phyloP scores from a whole-genome alignment of 1,284 basidiomycete genomes.

The Rhodotorula sp. region DNA sequence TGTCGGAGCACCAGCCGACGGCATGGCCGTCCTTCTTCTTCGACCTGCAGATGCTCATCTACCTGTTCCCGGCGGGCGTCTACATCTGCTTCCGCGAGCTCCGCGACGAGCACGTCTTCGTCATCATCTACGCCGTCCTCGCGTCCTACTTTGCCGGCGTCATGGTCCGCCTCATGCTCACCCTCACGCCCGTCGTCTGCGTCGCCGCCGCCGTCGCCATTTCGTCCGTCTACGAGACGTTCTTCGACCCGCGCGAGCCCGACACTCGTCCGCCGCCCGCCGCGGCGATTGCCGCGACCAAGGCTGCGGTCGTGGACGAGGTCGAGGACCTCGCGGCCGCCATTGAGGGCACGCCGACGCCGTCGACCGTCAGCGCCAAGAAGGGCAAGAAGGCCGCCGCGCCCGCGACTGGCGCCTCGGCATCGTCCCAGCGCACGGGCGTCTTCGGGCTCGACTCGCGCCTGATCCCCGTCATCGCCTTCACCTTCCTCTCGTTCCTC shows the following conservation, averaged over 20 bases:
- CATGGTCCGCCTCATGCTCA: constrained; percentile 96
- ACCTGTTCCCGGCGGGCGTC: constrained; percentile 96
- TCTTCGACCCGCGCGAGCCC: constrained; percentile 65
- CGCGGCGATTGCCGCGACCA: not conserved
- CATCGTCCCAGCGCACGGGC: constrained; percentile 54
- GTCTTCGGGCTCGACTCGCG: constrained; percentile 86
- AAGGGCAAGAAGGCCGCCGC: constrained; percentile 63
- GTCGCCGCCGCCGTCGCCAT: constrained; percentile 88
- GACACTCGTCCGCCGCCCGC: constrained; percentile 47
- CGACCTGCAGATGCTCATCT: constrained; percentile 96
- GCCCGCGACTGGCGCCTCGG: constrained; percentile 43
- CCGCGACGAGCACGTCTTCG: constrained; percentile 95
- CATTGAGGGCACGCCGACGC: constrained; percentile 44
- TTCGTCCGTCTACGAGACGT: constrained; percentile 84
- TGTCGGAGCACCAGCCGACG: constrained; percentile 99
- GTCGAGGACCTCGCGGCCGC: constrained; percentile 51
- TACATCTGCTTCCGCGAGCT: constrained; percentile 90
- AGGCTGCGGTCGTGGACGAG: constrained; percentile 43
- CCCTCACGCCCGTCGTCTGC: constrained; percentile 88
- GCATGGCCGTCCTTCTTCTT: constrained; percentile 99
- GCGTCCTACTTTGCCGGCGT: constrained; percentile 98
- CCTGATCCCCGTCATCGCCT: constrained; percentile 70
- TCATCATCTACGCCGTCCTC: constrained; percentile 96
- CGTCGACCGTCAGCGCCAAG: constrained; percentile 53
- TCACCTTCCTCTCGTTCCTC: constrained; percentile 76